Evolutionary conservation across 768 basidiomycete species (phyloP), one percentile per base, ranked within the genome.

Genomic region (Leccinellum albellum): DNA sequence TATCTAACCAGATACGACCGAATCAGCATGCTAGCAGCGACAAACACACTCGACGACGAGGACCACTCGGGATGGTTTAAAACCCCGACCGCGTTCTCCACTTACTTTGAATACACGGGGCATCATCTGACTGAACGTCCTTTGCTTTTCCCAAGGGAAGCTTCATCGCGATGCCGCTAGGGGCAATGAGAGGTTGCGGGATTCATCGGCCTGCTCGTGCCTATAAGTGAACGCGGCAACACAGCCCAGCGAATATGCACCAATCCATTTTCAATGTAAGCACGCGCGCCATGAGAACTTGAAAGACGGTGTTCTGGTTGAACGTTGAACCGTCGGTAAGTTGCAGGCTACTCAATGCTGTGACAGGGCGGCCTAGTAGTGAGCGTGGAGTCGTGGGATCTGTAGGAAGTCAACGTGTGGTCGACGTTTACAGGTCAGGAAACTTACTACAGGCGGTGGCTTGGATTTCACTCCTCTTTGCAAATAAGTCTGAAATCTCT

Each of bases 111-210:
- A 15, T 28, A 24, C 13, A 13, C 20, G 44, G 15, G 10, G 1
- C 40, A 45, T 46, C 57, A n/a, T 42, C 49, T 45, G 49, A 4
- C 9, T 4, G 48, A 49, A 20, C 4, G 6, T 53, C 48, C n/a
- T 33, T 50, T 24, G 33, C 31, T 31, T 54, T 61, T 45, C 61
- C 50, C 45, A 46, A 58, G 45, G 53, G 32, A 44, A 37, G 33
- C 42, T 58, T 56, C 65, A 66, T 64, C 10, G 17, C 9, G 35
- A n/a, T 37, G 4, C 17, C 35, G 17, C 0, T 37, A 9, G 17
- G 17, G 35, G 3, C 4, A 17, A 37, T 37, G 35, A 37, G 8
- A n/a, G 35, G 35, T 17, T 37, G 17, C 35, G 17, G 35, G 17
- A 37, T 37, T 37, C 35, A 9, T 2, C 35, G 3, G n/a, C 35